Base-by-base conservation (phyloP, 106 monocot species). In the Dendrobium huoshanense region DNA sequence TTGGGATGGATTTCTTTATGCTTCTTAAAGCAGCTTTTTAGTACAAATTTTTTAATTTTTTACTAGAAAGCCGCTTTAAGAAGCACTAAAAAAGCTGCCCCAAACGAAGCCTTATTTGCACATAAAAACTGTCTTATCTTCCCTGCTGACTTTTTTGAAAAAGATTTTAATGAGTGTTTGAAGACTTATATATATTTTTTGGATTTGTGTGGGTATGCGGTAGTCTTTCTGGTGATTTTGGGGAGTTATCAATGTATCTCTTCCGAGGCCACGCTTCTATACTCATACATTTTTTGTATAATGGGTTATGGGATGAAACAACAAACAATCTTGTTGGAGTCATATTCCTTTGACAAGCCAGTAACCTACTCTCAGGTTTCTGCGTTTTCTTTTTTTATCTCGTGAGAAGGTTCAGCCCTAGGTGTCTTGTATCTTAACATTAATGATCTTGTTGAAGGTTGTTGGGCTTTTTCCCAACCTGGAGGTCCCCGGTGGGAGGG, bases 391-490 rank as follows among this genome's bases (percentile, higher is more conserved):
- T 76, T 49, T 19, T 74, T 88, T 88, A 83, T 85, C 8, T 83
- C 77, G 45, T 73, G 44, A 86, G 81, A 85, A 88, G 77, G 84
- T 85, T 90, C 81, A 85, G 81, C 74, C 72, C 82, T 72, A 86
- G 82, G 88, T 76, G 80, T 82, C 84, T 75, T 80, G 84, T 85
- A 79, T 87, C 80, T 92, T 99, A 93, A 99, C 95, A 89, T 86
- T 79, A 87, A 92, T 88, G 84, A 92, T 92, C 89, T 97, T 94
- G 85, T 97, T 94, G 97, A 97, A 97, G 97, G 97, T 97, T 94
- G 81, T 85, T 83, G 91, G 92, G 94, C 75, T 85, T 92, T 82
- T 89, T 64, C 88, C 93, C 92, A 92, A 87, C 91, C 86, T 85
- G 95, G 93, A 93, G 91, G 90, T 88, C 90, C 87, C 75, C 87